These are phyloP conservation scores for Cymbidium sinense DNA, from an alignment of 106 monocot species.

Conservation along the genomic window DNA sequence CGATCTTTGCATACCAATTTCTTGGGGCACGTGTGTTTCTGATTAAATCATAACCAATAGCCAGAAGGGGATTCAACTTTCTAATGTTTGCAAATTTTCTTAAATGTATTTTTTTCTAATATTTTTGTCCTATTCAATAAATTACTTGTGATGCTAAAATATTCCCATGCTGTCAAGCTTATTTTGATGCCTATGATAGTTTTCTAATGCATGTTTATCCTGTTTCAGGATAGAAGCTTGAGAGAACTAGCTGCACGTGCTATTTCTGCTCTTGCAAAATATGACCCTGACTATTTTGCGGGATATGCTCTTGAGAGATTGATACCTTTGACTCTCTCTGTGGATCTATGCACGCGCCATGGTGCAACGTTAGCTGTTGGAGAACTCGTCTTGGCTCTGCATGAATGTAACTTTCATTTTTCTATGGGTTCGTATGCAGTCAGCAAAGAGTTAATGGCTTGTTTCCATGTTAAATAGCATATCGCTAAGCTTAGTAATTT, in stretches of 20 bases:
- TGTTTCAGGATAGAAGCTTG: constrained; percentile 65
- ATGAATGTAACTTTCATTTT: constrained; percentile 55
- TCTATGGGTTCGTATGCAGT: constrained; percentile 43
- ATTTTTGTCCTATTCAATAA: background rate
- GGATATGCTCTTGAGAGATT: constrained; percentile 59
- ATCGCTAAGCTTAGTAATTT: background rate
- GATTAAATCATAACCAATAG: no score
- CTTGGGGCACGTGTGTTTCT: no score
- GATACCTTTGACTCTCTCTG: constrained; percentile 72
- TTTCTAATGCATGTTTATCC: background rate
- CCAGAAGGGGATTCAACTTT: no score
- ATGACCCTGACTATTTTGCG: constrained; percentile 74
- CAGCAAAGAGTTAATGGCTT: background rate
- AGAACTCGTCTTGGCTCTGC: constrained; percentile 68
- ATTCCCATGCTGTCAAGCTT: background rate
- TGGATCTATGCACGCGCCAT: constrained; percentile 87
- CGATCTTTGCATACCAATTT: no score
- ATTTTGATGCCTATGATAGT: background rate
- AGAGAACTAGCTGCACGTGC: constrained; percentile 87
- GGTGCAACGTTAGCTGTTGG: constrained; percentile 94
- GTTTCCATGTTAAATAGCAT: constrained; percentile 1
- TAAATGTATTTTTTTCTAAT: no score
- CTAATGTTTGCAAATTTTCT: no score
- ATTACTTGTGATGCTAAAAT: background rate
- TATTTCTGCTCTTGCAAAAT: constrained; percentile 81